These are phyloP conservation scores for Pittosporum tobira DNA, from an alignment of 129 eudicot species.

Conservation along the genomic window DNA sequence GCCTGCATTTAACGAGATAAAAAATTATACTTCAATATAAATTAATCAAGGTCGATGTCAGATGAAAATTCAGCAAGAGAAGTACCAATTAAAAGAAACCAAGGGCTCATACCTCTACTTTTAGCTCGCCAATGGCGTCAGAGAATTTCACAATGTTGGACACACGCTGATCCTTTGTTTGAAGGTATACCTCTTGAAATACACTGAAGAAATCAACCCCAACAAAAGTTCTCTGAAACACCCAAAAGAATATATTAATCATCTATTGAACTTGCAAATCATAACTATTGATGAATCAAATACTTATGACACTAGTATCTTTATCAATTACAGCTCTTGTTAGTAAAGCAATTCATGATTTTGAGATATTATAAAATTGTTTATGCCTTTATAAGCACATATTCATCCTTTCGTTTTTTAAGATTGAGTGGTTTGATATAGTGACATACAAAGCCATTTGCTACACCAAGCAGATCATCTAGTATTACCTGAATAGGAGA, in stretches of 20 bases:
- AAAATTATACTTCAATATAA: background rate
- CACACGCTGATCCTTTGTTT: conserved; percentile 76
- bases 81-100: background rate
- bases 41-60: background rate
- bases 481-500: conserved; percentile 78
- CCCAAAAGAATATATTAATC: background rate
- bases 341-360: background rate
- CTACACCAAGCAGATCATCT: background rate
- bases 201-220: conserved; percentile 92
- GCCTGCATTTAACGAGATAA: conserved; percentile 41
- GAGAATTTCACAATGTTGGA: conserved; percentile 93
- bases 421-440: no score
- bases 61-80: background rate
- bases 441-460: background rate
- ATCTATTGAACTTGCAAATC: background rate
- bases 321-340: no score
- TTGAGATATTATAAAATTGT: no score
- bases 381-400: no score
- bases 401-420: no score
- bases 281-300: no score
- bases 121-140: conserved; percentile 82
- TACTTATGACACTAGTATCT: no score
- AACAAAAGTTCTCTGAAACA: conserved; percentile 84
- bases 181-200: conserved; percentile 86
- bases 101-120: conserved; percentile 72